Evolutionary conservation across 805 yeast species (phyloP), one percentile per base, ranked within the genome.

Genomic region (Wickerhamiella kurtzmanii): DNA sequence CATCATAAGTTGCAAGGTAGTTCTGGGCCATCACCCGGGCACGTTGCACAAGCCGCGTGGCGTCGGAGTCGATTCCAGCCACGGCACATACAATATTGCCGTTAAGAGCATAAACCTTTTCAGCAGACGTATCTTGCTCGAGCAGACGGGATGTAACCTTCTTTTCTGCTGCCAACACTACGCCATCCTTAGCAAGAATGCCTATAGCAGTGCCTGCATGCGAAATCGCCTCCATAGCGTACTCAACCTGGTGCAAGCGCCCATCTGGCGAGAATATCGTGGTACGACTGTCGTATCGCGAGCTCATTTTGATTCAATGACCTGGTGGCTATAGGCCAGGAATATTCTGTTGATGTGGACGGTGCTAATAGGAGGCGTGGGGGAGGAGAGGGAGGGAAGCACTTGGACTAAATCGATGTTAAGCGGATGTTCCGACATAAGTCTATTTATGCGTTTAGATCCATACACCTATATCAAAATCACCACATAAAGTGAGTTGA

Each of bases 191-290:
- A 41, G 87, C 78, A 57, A 82, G 72, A 45, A 82, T 75, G 43
- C 89, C 92, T 60, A 82, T 76, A 48, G 87, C 85, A 8, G 87
- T 82, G 43, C 89, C 89, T 6, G 92, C 92, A 58, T 78, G 82
- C 46, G 82, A 76, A 53, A 82, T 82, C 17, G 89, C 88, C 64
- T 92, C 97, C 61, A 87, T 77, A 2, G 97, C 98, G 59, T 92
- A 92, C 66, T 92, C 98, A 57, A 77, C 87, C 69, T 92, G 99
- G 68, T 92, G 92, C 48, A 92, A 74, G 67, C 98, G 78, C 37
- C 99, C 99, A 64, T 92, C 99, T 8, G 99, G 99, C 37, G 97
- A 89, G 69, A 92, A 92, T 60, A 92, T 94, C 3, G 98, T 92
- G 44, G 99, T 92, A 75, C 99, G 79, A 52, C 95, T 82, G 69